Evolutionary conservation across 768 basidiomycete genomes (phyloP).

Genomic region (Sistotremastrum suecicum): DNA sequence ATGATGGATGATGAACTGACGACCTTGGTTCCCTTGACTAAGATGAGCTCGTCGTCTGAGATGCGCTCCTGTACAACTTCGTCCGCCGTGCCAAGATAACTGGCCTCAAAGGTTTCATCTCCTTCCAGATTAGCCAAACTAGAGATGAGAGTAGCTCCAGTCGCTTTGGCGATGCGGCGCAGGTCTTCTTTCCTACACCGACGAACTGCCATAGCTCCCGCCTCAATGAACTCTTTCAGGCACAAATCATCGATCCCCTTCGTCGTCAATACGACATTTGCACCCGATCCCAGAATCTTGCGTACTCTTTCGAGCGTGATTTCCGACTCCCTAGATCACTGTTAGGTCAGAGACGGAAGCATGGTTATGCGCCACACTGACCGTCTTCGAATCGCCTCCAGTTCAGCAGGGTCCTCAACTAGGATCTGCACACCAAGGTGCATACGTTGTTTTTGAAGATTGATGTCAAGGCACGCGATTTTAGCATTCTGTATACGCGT

Average conservation of each 20-base stretch:
- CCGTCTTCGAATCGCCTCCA: conserved; percentile 94
- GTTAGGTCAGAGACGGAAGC: conserved; percentile 1
- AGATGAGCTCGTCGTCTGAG: conserved; percentile 94
- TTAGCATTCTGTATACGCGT: conserved; percentile 86
- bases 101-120: conserved; percentile 92
- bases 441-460: conserved; percentile 93
- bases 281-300: conserved; percentile 90
- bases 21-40: conserved; percentile 95
- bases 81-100: conserved; percentile 81
- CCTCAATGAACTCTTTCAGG: conserved; percentile 97
- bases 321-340: conserved; percentile 66
- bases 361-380: conserved; percentile 19
- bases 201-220: conserved; percentile 96
- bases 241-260: conserved; percentile 98
- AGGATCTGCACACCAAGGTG: conserved; percentile 95
- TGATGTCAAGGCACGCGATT: conserved; percentile 97
- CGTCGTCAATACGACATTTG: conserved; percentile 93
- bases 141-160: conserved; percentile 85
- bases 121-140: conserved; percentile 94
- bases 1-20: conserved; percentile 90
- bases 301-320: conserved; percentile 92
- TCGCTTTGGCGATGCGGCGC: conserved; percentile 91
- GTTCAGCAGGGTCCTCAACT: conserved; percentile 89
- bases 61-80: conserved; percentile 96
- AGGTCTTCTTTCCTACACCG: conserved; percentile 97